Conservation (phyloP, 192 early-diverging fungal species). For the Coemansia reversa region DNA sequence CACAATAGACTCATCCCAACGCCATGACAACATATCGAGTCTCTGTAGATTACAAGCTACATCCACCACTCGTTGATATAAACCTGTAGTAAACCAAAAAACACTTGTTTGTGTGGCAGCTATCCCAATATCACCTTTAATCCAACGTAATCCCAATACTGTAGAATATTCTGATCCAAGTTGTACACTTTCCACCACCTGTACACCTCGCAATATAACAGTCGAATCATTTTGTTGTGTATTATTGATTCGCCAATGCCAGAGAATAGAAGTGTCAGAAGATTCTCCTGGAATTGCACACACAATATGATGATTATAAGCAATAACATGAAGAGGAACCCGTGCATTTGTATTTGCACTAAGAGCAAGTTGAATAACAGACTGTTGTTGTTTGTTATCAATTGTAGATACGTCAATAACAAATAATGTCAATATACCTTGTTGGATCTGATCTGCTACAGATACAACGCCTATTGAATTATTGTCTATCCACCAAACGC, state of each 20-base stretch:
- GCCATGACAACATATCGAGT: constrained; percentile 29
- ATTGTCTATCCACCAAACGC: constrained; percentile 30
- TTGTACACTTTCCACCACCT: neutral
- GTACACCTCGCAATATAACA: neutral
- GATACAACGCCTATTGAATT: constrained; percentile 17
- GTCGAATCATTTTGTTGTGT: neutral
- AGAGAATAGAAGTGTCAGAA: constrained; percentile 8
- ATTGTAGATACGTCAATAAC: constrained; percentile 6
- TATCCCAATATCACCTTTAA: constrained; percentile 12
- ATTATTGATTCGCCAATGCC: constrained; percentile 20
- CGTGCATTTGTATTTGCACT: neutral
- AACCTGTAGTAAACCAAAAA: constrained; percentile 23
- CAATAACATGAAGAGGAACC: constrained; percentile 1
- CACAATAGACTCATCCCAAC: constrained; percentile 40
- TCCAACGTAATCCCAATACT: constrained; percentile 27
- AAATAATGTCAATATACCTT: constrained; percentile 11
- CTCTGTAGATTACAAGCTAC: neutral
- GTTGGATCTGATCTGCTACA: neutral
- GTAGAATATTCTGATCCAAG: neutral
- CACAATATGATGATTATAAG: constrained; percentile 9
- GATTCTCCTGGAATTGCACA: constrained; percentile 4
- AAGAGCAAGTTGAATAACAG: neutral
- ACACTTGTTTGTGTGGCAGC: constrained; percentile 17
- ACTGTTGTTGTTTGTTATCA: neutral
- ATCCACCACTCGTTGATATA: neutral